phyloP scores from a whole-genome alignment of 2,329 filamentous ascomycete species.

The Aureobasidium sp. region DNA sequence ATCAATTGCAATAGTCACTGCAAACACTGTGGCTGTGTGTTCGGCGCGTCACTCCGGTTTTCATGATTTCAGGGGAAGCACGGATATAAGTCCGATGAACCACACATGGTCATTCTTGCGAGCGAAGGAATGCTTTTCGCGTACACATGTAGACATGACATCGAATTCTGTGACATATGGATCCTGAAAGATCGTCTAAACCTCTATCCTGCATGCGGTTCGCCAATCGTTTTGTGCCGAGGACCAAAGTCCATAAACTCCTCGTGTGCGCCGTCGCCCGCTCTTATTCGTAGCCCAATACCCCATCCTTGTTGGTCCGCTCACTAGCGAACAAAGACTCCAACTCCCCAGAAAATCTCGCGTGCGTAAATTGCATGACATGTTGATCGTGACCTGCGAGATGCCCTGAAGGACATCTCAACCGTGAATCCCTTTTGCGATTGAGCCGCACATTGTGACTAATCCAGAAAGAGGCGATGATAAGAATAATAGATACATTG shows the following conservation, averaged over 20 bases:
- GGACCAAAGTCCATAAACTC: background rate
- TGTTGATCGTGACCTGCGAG: slow-evolving; percentile 6
- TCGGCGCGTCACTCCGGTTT: background rate
- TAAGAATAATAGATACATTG: background rate
- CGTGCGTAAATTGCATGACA: background rate
- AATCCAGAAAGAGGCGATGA: background rate
- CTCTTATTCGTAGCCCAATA: background rate
- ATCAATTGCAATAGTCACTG: background rate
- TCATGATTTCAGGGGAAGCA: background rate
- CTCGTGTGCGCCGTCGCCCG: background rate
- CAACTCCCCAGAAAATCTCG: background rate
- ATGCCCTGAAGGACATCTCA: background rate
- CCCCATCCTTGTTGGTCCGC: background rate
- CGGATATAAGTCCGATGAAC: background rate
- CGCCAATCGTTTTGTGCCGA: background rate
- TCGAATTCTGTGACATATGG: background rate
- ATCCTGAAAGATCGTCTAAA: background rate
- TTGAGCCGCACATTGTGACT: slow-evolving; percentile 5
- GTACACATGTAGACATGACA: background rate
- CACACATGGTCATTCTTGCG: background rate
- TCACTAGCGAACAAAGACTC: background rate
- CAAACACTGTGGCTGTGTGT: background rate
- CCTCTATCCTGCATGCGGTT: background rate
- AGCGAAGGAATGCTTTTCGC: background rate
- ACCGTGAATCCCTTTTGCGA: background rate